Percentiles rank a stretch among this genome's conserved stretches.
These are phyloP conservation scores for Lasiodiplodia gonubiensis DNA, from an alignment of 2,329 filamentous ascomycete species.

Conservation along the genomic window DNA sequence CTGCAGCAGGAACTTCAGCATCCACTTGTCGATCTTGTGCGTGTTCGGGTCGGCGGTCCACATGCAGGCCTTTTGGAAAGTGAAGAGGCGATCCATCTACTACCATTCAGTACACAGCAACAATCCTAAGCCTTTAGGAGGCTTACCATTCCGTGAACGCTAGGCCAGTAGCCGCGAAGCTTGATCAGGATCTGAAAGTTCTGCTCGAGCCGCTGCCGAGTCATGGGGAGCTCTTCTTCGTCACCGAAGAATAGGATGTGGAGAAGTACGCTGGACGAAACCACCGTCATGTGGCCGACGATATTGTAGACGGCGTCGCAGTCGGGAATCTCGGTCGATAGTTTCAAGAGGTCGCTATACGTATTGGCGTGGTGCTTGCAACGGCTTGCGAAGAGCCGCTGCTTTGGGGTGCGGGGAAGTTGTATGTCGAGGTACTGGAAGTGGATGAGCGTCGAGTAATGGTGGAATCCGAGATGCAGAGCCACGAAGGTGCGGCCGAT, in stretches of 20 bases:
- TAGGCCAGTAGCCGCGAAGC: constrained; percentile 51
- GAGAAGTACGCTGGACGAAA: constrained; percentile 55
- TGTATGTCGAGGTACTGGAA: constrained; percentile 53
- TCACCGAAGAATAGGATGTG: constrained; percentile 53
- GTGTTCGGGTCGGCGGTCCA: constrained; percentile 29
- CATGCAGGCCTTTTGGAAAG: constrained; percentile 51
- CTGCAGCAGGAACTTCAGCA: constrained; percentile 43
- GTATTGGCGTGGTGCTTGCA: constrained; percentile 42
- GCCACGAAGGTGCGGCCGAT: constrained; percentile 53
- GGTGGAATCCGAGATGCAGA: constrained; percentile 55
- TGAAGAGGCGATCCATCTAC: constrained; percentile 47
- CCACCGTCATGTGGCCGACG: constrained; percentile 55
- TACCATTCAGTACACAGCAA: not conserved
- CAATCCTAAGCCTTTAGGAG: not conserved
- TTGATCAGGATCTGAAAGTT: constrained; percentile 55
- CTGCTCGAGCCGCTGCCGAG: constrained; percentile 47
- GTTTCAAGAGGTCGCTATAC: constrained; percentile 51
- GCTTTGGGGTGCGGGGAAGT: constrained; percentile 31
- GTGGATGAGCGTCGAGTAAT: constrained; percentile 55
- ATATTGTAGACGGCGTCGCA: constrained; percentile 53
- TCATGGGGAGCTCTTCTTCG: constrained; percentile 44
- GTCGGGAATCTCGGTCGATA: constrained; percentile 43
- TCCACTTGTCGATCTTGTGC: constrained; percentile 37
- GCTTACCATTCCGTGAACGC: constrained; percentile 18
- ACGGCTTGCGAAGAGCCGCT: constrained; percentile 34